Base-by-base conservation (phyloP, 345 rosid species). In the Eucalyptus fibrosa region DNA sequence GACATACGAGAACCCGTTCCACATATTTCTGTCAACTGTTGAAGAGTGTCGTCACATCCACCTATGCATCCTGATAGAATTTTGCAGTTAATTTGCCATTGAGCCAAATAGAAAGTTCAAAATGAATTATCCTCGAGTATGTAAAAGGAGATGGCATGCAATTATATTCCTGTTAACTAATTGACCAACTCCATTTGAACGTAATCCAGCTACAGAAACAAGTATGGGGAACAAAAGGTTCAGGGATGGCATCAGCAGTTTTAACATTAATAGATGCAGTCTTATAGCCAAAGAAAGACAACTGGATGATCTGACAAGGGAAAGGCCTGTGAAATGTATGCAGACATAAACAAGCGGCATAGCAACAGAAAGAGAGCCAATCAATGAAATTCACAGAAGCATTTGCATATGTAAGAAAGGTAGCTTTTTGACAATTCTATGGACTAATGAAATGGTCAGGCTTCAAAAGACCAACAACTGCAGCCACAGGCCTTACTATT, bases 1-100 rank as follows among this genome's bases (percentile, higher is more conserved):
- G 95, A 92, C 92, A 92, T 87, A 55, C 99, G 99, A 83, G 97
- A 92, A 88, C 99, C 99, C 47, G 99, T 97, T 93, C 99, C 99
- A 91, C 99, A 97, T 87, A 97, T 96, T 89, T 97, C 98, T 90
- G 91, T 95, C 91, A 97, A 90, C 90, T 97, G 97, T 88, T 92
- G 96, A 47, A 96, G 97, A 47, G 91, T 96, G 55, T 93, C 96
- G 90, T 97, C 99, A 87, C 99, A 97, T 67, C 98, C 98, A 90
- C 99, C 99, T 86, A 97, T 91, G 92, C 99, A 97, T 89, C 99
- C 99, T 97, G 93, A 88, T 82, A 89, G 23, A 86, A 87, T 67
- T 72, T 77, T 3, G 3, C 5, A 77, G 16, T 77, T 19, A 72
- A 37, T 37, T 65, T 77, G 28, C 15, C 15, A 77, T 77, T 40